Base-by-base conservation (phyloP, 495 filamentous ascomycete genomes). In the Hyaloscypha variabilis region DNA sequence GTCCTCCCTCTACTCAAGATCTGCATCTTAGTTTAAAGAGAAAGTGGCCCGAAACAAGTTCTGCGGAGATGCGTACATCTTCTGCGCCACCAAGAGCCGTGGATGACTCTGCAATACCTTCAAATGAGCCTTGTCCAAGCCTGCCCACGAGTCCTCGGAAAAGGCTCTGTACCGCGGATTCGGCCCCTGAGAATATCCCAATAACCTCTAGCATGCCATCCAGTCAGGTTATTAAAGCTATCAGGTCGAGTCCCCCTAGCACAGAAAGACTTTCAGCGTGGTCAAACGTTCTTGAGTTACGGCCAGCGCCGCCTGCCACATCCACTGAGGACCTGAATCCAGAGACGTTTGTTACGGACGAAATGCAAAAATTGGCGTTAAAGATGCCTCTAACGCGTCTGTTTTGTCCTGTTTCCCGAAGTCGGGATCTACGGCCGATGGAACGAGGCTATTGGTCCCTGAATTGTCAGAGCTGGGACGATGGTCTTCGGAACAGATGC, bases 371-470 rank as follows among this genome's bases (percentile, higher is more conserved):
- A 69, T 76, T 91, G 4, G 79, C 81, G 0, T 60, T 67, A 3
- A 82, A 86, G 10, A 80, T 90, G 46, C 76, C 81, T 6, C 78
- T 84, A 4, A 11, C 67, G 0, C 75, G 72, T 4, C 82, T 81
- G 0, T 91, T 82, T 71, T 77, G 68, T n/a, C 88, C 88, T 2
- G 58, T 63, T n/a, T 63, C 65, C 0, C 79, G 85, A 71, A 72
- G 74, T 3, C 83, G 90, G 6, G 67, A 70, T 0, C 76, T 90
- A 0, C 76, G 82, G 10, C 73, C 73, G 0, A 78, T 85, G 19
- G 91, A 94, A 70, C 77, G 90, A 30, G 91, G 91, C 21, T 83
- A 90, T 72, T 94, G 91, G 91, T 71, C 75, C 14, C 54, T 93
- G 2, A 79, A 81, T 24, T 81, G 85, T 61, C 66, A 72, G 6